A percentile compares a stretch with the other conserved stretches of the same genome.
These are phyloP conservation scores for Trichocladium uniseriatum DNA, from an alignment of 495 filamentous ascomycete species.

Conservation along the genomic window DNA sequence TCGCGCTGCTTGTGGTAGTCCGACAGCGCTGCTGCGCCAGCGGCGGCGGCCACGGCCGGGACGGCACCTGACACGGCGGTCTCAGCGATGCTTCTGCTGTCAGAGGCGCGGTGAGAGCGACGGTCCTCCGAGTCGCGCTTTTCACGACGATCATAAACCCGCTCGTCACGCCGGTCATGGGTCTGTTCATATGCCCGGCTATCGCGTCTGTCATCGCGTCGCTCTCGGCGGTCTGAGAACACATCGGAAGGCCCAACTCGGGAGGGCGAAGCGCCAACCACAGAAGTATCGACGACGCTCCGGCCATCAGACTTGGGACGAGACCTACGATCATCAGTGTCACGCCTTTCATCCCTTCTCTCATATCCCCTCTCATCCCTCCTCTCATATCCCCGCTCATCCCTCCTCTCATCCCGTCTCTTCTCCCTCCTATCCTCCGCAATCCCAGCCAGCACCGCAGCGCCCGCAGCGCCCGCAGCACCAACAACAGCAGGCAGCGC, in stretches of 20 bases:
- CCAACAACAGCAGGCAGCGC: constrained; percentile 10
- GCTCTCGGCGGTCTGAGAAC: neutral
- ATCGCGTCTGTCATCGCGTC: neutral
- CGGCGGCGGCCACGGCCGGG: constrained; percentile 4
- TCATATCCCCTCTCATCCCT: constrained; percentile 20
- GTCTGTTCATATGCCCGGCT: neutral
- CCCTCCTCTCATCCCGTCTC: no score
- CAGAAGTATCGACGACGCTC: constrained; percentile 2
- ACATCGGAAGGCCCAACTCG: neutral
- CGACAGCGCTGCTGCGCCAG: constrained; percentile 1
- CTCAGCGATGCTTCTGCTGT: neutral
- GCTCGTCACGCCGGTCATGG: neutral
- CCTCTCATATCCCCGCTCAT: no score
- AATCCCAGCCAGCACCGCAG: no score
- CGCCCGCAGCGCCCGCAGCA: no score
- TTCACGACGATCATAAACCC: constrained; percentile 1
- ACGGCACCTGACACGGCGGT: neutral
- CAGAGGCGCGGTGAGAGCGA: neutral
- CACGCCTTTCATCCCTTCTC: constrained; percentile 14
- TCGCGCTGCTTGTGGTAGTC: constrained; percentile 10
- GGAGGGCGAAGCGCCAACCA: neutral
- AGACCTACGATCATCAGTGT: constrained; percentile 13
- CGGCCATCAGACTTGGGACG: constrained; percentile 6
- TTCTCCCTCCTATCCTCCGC: no score
- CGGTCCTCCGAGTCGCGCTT: constrained; percentile 13